Conservation (phyloP, 257 asterid species). For the Solanum sejunctum region DNA sequence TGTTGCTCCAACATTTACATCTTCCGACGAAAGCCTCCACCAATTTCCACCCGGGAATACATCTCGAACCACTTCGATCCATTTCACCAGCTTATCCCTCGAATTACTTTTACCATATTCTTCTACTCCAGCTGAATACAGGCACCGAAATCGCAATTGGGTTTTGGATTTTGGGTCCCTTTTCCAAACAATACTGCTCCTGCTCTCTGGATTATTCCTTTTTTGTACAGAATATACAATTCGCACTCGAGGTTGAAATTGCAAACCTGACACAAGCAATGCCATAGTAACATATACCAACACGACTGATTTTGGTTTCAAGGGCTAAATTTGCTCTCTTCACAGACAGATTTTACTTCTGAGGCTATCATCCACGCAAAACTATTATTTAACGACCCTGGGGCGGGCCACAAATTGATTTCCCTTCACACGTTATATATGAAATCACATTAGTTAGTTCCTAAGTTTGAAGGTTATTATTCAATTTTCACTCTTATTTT, state of each 20-base stretch:
- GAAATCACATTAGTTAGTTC: no score
- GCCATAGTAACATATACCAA: not conserved
- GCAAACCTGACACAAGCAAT: not conserved
- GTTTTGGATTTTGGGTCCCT: not conserved
- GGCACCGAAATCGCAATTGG: slow-evolving; percentile 11
- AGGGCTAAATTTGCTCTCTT: not conserved
- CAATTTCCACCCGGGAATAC: slow-evolving; percentile 79
- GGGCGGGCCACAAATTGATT: not conserved
- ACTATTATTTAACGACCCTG: not conserved
- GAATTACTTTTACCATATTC: slow-evolving; percentile 5
- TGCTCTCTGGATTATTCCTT: not conserved
- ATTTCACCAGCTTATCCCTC: slow-evolving; percentile 34
- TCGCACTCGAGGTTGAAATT: not conserved
- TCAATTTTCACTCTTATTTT: no score
- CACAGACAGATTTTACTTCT: not conserved
- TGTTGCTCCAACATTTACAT: slow-evolving; percentile 24
- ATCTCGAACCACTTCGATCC: slow-evolving; percentile 34
- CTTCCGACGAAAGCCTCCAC: slow-evolving; percentile 71
- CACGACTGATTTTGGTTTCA: not conserved
- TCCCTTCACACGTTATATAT: no score
- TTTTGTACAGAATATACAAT: not conserved
- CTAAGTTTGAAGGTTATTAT: no score
- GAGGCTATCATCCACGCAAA: not conserved
- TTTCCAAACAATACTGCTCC: not conserved
- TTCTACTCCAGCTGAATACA: slow-evolving; percentile 39